Base-by-base conservation (phyloP, 805 yeast genomes). In the Alloascoidea africana region DNA sequence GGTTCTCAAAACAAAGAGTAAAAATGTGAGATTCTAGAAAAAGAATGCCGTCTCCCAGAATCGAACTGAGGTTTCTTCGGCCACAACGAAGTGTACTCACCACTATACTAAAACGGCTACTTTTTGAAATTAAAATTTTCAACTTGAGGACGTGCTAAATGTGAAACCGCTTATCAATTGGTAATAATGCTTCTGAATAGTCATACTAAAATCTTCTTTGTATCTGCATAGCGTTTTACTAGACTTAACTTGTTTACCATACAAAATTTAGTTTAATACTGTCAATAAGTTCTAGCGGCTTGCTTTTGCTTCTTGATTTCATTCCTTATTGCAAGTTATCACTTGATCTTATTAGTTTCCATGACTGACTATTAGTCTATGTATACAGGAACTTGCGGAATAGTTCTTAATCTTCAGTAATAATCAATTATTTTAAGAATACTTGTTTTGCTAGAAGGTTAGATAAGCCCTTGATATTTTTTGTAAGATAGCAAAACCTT, bases 1-100 rank as follows among this genome's bases (percentile, higher is more conserved):
- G n/a, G n/a, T n/a, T n/a, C n/a, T n/a, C n/a, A n/a, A n/a, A n/a
- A n/a, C n/a, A n/a, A n/a, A n/a, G n/a, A n/a, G n/a, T n/a, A n/a
- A n/a, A n/a, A n/a, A n/a, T n/a, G n/a, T n/a, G n/a, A n/a, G n/a
- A n/a, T n/a, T n/a, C n/a, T n/a, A 34, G 47, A 54, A 61, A 59
- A 54, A 47, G 42, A 42, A 14, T 71, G 77, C 77, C 76, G 75
- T 64, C 61, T 65, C 77, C 77, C 66, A 71, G 77, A 71, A 70
- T 70, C 76, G 78, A 71, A 71, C 77, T 68, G 68, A 74, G 77
- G 77, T 70, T 67, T 70, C 69, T 60, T 68, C 76, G 71, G 76
- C 76, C 77, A 71, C 76, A 71, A 71, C 72, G 76, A 68, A 59
- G 68, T 69, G 77, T 71, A 71, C 76, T 71, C 58, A 70, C 78